phyloP scores from a whole-genome alignment of 345 rosid species.

The Euphorbia tirucalli region DNA sequence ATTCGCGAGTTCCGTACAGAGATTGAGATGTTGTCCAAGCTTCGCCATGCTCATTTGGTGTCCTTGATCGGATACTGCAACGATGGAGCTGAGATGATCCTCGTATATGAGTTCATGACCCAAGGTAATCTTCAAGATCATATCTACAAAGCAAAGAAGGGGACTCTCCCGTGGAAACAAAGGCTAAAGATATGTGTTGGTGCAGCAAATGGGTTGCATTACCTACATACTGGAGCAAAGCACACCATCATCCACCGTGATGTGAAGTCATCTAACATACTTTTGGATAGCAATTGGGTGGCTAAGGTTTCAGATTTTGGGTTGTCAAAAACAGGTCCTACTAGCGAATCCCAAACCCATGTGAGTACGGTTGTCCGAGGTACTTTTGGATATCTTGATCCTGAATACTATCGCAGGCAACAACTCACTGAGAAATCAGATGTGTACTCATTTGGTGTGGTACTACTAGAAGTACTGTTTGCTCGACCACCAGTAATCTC shows the following conservation, averaged over 20 bases:
- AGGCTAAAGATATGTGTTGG: slow-evolving; percentile 42
- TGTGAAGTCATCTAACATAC: slow-evolving; percentile 47
- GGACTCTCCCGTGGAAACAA: slow-evolving; percentile 33
- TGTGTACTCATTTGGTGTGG: slow-evolving; percentile 67
- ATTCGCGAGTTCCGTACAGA: slow-evolving; percentile 36
- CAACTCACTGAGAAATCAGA: slow-evolving; percentile 58
- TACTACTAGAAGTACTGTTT: slow-evolving; percentile 50
- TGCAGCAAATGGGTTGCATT: slow-evolving; percentile 40
- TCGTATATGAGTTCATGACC: slow-evolving; percentile 39
- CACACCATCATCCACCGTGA: slow-evolving; percentile 47
- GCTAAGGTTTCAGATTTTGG: slow-evolving; percentile 64
- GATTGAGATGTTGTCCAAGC: slow-evolving; percentile 41
- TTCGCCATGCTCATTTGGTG: slow-evolving; percentile 38
- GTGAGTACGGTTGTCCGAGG: slow-evolving; percentile 49
- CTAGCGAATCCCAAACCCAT: slow-evolving; percentile 28
- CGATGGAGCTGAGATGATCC: slow-evolving; percentile 39
- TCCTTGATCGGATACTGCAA: slow-evolving; percentile 42
- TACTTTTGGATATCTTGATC: slow-evolving; percentile 52
- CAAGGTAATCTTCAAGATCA: slow-evolving; percentile 27
- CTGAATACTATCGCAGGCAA: slow-evolving; percentile 50
- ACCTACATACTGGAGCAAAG: slow-evolving; percentile 29
- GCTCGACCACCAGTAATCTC: slow-evolving; percentile 33
- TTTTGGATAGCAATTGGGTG: slow-evolving; percentile 44
- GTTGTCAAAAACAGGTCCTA: slow-evolving; percentile 38
- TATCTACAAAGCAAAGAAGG: slow-evolving; percentile 23